Evolutionary conservation across 768 basidiomycete species (phyloP), one percentile per base, ranked within the genome.

Genomic region (Tremella yokohamensis): DNA sequence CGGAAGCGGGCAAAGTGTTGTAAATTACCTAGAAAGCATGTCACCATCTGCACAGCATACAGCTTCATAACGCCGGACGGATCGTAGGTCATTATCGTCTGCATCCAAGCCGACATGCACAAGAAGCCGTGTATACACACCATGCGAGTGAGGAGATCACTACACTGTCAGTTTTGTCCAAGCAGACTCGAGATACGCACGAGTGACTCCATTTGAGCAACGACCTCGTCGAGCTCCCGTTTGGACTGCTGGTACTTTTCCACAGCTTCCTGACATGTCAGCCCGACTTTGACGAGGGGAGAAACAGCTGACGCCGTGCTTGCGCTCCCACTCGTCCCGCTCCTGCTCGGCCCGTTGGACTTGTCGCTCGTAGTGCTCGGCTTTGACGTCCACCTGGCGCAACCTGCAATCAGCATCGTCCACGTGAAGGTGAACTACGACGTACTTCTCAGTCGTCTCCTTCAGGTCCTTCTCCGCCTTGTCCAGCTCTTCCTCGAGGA

Each of bases 351-450:
- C 80, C 44, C 88, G 84, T 64, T 84, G 81, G 18, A 96, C 85
- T 74, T 93, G 89, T 49, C 92, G 85, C 79, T 97, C 94, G 75
- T 90, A 96, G 80, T 98, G 91, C 78, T 99, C 96, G 9, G 94
- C 94, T 81, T 97, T 99, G 78, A 98, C 87, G 74, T 99, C 96
- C 57, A 94, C 91, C 73, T 94, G 90, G 62, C 94, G 83, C 68
- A 99, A 82, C 78, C 94, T 98, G 68, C 12, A 34, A 34, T 34
- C 29, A 11, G 11, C 11, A 34, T 34, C 29, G 29, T 34, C 4
- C 29, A 50, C 3, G 40, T 20, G 49, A 50, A 8, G 47, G 11
- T 9, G 47, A 11, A 50, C 8, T 8, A 29, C 49, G 9, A 84
- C 89, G 70, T 74, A 96, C 94, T 91, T 94, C 79, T 97, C 96